Percentiles rank a stretch among this genome's conserved stretches.
Evolutionary conservation across 805 yeast genomes (phyloP).

Genomic region (Candida cerambycidarum): DNA sequence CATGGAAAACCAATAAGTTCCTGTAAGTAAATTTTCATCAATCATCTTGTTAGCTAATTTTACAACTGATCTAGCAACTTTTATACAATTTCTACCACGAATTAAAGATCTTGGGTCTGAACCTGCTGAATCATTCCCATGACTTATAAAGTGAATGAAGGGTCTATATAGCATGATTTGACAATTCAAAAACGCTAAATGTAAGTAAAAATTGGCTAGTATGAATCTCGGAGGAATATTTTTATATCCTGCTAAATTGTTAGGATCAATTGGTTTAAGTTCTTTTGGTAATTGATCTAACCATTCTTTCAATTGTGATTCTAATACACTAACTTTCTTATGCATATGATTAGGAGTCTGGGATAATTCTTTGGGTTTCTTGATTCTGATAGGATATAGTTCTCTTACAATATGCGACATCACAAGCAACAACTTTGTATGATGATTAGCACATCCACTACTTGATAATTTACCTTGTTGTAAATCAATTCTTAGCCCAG

Average conservation of each 20-base stretch:
- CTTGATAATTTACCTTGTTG: slow-evolving; percentile 59
- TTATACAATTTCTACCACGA: slow-evolving; percentile 79
- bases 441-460: slow-evolving; percentile 80
- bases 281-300: slow-evolving; percentile 66
- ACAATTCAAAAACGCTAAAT: slow-evolving; percentile 71
- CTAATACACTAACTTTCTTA: slow-evolving; percentile 57
- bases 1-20: slow-evolving; percentile 89
- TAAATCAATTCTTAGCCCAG: slow-evolving; percentile 50
- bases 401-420: slow-evolving; percentile 69
- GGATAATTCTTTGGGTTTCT: slow-evolving; percentile 13
- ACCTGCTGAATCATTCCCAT: slow-evolving; percentile 38
- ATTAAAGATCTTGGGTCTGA: slow-evolving; percentile 62
- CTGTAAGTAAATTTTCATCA: slow-evolving; percentile 65
- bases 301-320: slow-evolving; percentile 72
- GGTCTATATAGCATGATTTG: slow-evolving; percentile 84
- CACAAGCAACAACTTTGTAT: slow-evolving; percentile 70
- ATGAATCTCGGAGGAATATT: slow-evolving; percentile 54
- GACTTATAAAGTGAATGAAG: slow-evolving; percentile 78
- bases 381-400: slow-evolving; percentile 69
- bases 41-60: slow-evolving; percentile 80
- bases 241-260: slow-evolving; percentile 16
- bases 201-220: slow-evolving; percentile 73
- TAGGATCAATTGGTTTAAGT: slow-evolving; percentile 70
- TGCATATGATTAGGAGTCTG: slow-evolving; percentile 38
- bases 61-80: slow-evolving; percentile 80